A percentile compares a stretch with the other conserved stretches of the same genome.
phyloP scores from a whole-genome alignment of 257 asterid species.

The Fraxinus pennsylvanica region DNA sequence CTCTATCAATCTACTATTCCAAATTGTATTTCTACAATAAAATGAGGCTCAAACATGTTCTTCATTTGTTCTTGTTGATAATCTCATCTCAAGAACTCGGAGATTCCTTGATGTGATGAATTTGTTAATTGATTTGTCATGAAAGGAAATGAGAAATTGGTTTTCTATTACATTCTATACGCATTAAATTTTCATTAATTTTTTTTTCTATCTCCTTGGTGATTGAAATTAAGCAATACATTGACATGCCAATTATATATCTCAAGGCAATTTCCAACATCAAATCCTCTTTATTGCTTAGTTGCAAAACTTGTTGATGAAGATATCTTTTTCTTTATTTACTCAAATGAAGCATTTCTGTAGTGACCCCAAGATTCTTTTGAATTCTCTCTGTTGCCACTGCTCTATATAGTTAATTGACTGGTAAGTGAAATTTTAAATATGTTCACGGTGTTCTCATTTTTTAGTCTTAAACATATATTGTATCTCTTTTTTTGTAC shows the following conservation, averaged over 20 bases:
- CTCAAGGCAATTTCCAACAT: not conserved
- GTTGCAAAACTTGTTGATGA: not conserved
- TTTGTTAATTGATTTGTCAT: not conserved
- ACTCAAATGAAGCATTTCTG: not conserved
- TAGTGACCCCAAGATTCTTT: too few species aligned
- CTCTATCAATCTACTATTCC: too few species aligned
- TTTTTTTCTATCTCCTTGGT: not conserved
- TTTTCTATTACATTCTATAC: not conserved
- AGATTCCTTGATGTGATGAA: not conserved
- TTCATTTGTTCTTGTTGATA: too few species aligned
- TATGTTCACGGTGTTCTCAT: too few species aligned
- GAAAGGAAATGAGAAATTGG: not conserved
- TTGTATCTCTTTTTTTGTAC: not conserved
- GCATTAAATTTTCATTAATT: not conserved
- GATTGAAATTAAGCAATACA: not conserved
- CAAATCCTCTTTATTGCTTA: not conserved
- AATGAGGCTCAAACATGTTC: too few species aligned
- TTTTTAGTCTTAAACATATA: too few species aligned
- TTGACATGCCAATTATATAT: not conserved
- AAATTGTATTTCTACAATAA: too few species aligned
- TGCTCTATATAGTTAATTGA: too few species aligned
- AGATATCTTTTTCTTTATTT: not conserved
- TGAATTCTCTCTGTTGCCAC: too few species aligned
- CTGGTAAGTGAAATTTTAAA: too few species aligned
- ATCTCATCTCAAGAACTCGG: too few species aligned